Evolutionary conservation across 1,139 yeast genomes (phyloP), one percentile per base, ranked within the genome.

Genomic region (Ogataea hybrid): DNA sequence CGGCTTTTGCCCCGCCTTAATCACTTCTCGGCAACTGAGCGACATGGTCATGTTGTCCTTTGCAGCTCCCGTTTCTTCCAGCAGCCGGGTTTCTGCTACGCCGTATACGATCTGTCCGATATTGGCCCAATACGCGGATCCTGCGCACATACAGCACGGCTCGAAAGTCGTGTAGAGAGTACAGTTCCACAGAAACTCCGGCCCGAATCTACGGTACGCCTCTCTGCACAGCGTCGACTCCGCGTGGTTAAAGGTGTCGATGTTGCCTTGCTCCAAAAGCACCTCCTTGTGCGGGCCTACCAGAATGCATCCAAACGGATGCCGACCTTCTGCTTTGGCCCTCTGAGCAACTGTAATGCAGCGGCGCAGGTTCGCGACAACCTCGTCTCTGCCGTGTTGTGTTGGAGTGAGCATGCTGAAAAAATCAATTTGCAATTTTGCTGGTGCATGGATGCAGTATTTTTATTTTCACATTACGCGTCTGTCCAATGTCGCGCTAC

Each of bases 121-220:
- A 29, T 58, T 58, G 15, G 51, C 37, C 61, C 62, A 57, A 37
- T 58, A 58, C 15, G 54, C 44, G 2, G 59, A 48, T 2, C 61
- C 61, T 12, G 57, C 49, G 39, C 61, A 57, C 60, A 57, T 58
- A 15, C 48, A 44, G 36, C 62, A 58, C 4, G 62, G 61, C 44
- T 58, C 62, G 36, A 58, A 57, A 30, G 51, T 56, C 6, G 62
- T 55, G 32, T 54, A 56, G 12, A 58, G 42, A 3, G 60, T 54
- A 37, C 61, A 58, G 29, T 43, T 21, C 60, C 60, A 58, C 1
- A 57, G 45, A 34, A 34, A 54, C 2, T 44, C 55, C 5, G 54
- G 53, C 5, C 53, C 25, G 28, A 39, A 52, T 34, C 35, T 38
- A n/a, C 42, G 51, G 37, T 46, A 53, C 6, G 59, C 58, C 7